Conservation (phyloP, 148 eudicot genomes). For the Rhododendron ferrugineum region DNA sequence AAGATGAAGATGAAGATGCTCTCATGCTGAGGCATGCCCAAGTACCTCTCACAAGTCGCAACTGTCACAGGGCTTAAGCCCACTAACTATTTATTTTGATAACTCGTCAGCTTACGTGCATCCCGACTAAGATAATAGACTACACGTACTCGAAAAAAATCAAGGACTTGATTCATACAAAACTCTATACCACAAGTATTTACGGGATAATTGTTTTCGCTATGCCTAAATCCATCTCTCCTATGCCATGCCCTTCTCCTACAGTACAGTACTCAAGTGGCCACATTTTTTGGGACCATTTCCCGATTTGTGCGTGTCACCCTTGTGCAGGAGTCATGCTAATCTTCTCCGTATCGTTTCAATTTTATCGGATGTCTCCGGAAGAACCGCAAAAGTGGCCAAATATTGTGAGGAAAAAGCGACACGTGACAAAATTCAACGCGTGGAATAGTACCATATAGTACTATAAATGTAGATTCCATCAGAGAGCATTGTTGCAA, state of each 20-base stretch:
- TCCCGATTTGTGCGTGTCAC: too few species aligned
- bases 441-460: neutral
- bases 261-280: neutral
- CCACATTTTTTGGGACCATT: neutral
- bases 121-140: too few species aligned
- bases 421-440: neutral
- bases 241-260: neutral
- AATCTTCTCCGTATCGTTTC: neutral
- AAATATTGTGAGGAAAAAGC: neutral
- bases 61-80: neutral
- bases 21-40: neutral
- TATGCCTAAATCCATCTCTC: neutral
- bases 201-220: neutral
- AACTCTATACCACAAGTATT: neutral
- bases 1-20: neutral
- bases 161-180: neutral
- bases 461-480: neutral
- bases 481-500: neutral
- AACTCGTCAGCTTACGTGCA: too few species aligned
- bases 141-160: neutral
- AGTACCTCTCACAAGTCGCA: neutral
- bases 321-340: neutral
- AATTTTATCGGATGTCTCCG: neutral
- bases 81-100: neutral
- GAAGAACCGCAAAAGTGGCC: neutral